These are phyloP conservation scores for Fusarium euwallaceae DNA, from an alignment of 2,329 filamentous ascomycete species.

Conservation along the genomic window DNA sequence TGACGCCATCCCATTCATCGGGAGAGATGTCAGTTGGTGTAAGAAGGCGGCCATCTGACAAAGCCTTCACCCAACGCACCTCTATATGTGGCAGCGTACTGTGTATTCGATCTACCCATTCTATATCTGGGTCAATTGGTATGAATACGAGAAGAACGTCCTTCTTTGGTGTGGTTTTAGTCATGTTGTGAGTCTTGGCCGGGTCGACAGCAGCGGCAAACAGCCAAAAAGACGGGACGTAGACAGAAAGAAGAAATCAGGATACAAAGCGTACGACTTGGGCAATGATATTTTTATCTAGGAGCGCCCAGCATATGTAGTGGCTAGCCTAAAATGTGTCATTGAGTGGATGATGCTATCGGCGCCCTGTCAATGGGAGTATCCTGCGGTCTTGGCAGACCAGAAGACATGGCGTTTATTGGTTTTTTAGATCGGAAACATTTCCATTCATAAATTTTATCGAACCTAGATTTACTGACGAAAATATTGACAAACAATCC, in stretches of 20 bases:
- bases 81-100: neutral
- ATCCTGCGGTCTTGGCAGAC: neutral
- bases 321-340: neutral
- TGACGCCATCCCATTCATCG: neutral
- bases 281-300: too few relatives aligned
- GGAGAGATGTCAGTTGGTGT: constrained; percentile 1
- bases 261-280: neutral
- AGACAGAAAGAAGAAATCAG: neutral
- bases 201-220: neutral
- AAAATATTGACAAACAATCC: neutral
- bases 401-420: neutral
- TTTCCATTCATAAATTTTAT: neutral
- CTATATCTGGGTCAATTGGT: neutral
- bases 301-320: neutral
- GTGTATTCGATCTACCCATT: neutral
- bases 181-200: neutral
- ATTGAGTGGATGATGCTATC: neutral
- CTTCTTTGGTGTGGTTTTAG: neutral
- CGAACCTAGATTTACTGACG: neutral
- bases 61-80: constrained; percentile 2
- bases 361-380: neutral
- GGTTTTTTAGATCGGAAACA: neutral
- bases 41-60: neutral
- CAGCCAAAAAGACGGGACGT: neutral
- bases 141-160: neutral